These are phyloP conservation scores for Coniochaeta hoffmannii DNA, from an alignment of 2,329 filamentous ascomycete species.

Conservation along the genomic window DNA sequence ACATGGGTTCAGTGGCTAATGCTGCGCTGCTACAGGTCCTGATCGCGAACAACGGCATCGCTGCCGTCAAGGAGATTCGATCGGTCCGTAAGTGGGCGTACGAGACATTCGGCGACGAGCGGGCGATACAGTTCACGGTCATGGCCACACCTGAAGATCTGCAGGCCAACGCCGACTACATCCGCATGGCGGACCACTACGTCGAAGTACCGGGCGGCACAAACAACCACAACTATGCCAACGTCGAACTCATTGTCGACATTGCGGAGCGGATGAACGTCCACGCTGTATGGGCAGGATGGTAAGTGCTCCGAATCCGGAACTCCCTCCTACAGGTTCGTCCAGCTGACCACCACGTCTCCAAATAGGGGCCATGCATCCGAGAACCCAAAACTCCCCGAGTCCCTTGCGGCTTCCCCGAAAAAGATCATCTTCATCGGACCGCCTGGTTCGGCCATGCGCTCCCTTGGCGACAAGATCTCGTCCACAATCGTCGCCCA, in stretches of 20 bases:
- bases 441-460: conserved; percentile 95
- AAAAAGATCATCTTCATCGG: conserved; percentile 99
- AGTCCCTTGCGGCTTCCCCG: conserved; percentile 88
- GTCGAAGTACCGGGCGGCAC: conserved; percentile 98
- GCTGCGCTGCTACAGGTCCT: conserved; percentile 58
- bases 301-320: conserved; percentile 49
- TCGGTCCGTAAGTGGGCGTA: conserved; percentile 99
- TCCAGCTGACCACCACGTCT: background rate
- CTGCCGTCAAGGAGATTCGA: conserved; percentile 97
- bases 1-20: background rate
- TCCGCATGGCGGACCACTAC: conserved; percentile 98
- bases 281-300: conserved; percentile 98
- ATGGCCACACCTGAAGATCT: conserved; percentile 99
- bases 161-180: conserved; percentile 96
- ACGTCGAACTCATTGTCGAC: conserved; percentile 98
- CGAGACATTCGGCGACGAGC: conserved; percentile 97
- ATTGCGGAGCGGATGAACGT: conserved; percentile 98
- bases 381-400: conserved; percentile 95
- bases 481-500: conserved; percentile 98
- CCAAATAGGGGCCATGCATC: conserved; percentile 81
- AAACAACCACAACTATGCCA: conserved; percentile 99
- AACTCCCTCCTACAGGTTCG: background rate
- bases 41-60: conserved; percentile 99
- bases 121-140: conserved; percentile 97
- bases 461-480: conserved; percentile 98